phyloP scores from a whole-genome alignment of 441 rosid genomes.

The Gossypium schwendimanii region DNA sequence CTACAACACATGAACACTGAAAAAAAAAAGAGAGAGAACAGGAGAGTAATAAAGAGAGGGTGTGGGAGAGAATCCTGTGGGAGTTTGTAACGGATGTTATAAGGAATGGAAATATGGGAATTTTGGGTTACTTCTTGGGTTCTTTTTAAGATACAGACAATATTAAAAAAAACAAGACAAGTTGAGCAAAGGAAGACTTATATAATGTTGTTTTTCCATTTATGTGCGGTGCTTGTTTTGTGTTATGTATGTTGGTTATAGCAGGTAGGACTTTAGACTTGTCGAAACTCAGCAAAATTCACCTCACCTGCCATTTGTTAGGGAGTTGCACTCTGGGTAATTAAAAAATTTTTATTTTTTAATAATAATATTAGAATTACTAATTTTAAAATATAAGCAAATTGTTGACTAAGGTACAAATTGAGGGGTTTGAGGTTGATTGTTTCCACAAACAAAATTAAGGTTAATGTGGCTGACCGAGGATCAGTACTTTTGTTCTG shows the following conservation, averaged over 20 bases:
- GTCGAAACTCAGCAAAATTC: conserved; percentile 11
- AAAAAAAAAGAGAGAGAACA: background rate
- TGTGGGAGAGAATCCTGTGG: background rate
- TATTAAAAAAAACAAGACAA: background rate
- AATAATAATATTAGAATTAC: background rate
- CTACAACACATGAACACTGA: background rate
- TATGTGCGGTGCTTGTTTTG: background rate
- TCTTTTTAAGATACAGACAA: background rate
- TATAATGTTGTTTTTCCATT: background rate
- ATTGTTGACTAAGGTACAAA: background rate
- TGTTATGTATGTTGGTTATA: conserved; percentile 1
- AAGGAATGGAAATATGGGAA: background rate
- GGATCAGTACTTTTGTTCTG: background rate
- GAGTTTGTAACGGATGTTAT: background rate
- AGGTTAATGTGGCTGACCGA: background rate
- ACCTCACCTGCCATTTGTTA: conserved; percentile 29
- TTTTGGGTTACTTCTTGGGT: background rate
- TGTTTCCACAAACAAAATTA: background rate
- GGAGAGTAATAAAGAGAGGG: background rate
- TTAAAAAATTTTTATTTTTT: background rate
- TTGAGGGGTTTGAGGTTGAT: background rate
- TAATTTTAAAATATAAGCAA: background rate
- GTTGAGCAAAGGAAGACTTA: background rate
- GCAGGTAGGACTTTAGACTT: conserved; percentile 20
- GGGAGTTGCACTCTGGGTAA: background rate